Evolutionary conservation across 768 basidiomycete species (phyloP).

Genomic region (Hypsizygus marmoreus): DNA sequence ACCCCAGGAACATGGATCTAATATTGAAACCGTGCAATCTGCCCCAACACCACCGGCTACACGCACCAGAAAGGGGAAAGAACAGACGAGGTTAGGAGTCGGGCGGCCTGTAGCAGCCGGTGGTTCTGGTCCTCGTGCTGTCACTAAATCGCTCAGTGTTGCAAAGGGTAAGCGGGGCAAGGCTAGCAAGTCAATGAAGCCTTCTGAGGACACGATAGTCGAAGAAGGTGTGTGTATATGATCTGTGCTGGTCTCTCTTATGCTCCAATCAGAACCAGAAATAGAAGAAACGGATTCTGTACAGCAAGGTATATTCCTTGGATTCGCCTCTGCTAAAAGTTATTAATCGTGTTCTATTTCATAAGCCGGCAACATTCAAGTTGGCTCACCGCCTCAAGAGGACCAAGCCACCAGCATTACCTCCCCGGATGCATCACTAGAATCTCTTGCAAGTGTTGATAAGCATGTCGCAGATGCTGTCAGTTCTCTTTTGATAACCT

Average conservation of each 20-base stretch:
- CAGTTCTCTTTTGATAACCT: slow-evolving; percentile 8
- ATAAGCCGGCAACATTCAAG: neutral
- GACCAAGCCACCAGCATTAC: neutral
- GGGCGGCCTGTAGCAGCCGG: slow-evolving; percentile 69
- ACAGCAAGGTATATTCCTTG: too few relatives aligned
- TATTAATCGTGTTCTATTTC: neutral
- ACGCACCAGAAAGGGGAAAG: slow-evolving; percentile 71
- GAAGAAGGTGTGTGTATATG: slow-evolving; percentile 49
- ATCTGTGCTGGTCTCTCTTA: neutral
- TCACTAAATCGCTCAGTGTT: slow-evolving; percentile 61
- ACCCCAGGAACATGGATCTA: slow-evolving; percentile 14
- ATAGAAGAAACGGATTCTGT: neutral
- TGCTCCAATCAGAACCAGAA: slow-evolving; percentile 19
- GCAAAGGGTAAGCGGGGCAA: slow-evolving; percentile 52
- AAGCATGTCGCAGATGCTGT: slow-evolving; percentile 38
- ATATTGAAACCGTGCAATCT: slow-evolving; percentile 21
- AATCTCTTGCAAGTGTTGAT: slow-evolving; percentile 24
- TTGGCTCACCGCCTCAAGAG: neutral
- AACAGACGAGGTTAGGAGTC: slow-evolving; percentile 71
- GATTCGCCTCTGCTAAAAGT: too few relatives aligned
- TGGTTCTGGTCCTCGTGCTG: slow-evolving; percentile 62
- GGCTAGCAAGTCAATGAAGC: slow-evolving; percentile 50
- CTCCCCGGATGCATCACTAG: slow-evolving; percentile 15
- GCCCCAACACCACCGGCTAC: slow-evolving; percentile 29
- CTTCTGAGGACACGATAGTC: slow-evolving; percentile 55